Base-by-base conservation (phyloP, 352 stramenopile genomes). In the Phytophthora hybrid region DNA sequence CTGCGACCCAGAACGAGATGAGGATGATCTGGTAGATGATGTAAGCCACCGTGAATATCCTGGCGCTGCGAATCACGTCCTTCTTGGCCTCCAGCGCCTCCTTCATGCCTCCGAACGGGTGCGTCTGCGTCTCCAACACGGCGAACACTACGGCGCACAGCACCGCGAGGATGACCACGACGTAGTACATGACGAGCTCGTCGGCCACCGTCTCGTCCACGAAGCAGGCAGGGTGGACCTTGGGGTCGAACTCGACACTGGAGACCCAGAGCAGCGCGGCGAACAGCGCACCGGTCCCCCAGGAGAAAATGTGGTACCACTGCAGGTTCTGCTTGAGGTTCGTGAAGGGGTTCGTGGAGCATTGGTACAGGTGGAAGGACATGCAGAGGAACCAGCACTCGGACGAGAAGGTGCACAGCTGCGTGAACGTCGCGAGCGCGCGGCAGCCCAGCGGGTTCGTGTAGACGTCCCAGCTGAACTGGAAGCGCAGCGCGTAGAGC, bases 331-430 rank as follows among this genome's bases (percentile, higher is more conserved):
- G 74, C 67, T 85, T 80, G 56, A 93, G 81, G 64, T 96, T 95
- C 49, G 86, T 93, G 74, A 97, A 97, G 49, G 91, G 91, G 68
- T 97, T 97, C 16, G 89, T 97, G 19, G 85, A 84, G 72, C 87
- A 93, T 54, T 93, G 84, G 68, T 95, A 94, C 44, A 97, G 63
- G 52, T 96, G 93, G 21, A 95, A 85, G 11, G 91, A 86, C 83
- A 97, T 93, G 66, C 81, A 88, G 51, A 97, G 79, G 68, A 97
- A 96, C 87, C 89, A 97, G 73, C 89, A 94, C 76, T 95, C 88
- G 76, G 88, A 94, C 62, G 87, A 83, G 67, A 93, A 93, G 58
- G 74, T 84, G 59, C 84, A 89, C 59, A 93, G 93, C 70, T 95
- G 87, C 39, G 87, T 93, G 53, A 89, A 67, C 31, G 84, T 89